Evolutionary conservation across 371 early-diverging fungal species (phyloP), one percentile per base, ranked within the genome.

Genomic region (Lichtheimia ramosa): DNA sequence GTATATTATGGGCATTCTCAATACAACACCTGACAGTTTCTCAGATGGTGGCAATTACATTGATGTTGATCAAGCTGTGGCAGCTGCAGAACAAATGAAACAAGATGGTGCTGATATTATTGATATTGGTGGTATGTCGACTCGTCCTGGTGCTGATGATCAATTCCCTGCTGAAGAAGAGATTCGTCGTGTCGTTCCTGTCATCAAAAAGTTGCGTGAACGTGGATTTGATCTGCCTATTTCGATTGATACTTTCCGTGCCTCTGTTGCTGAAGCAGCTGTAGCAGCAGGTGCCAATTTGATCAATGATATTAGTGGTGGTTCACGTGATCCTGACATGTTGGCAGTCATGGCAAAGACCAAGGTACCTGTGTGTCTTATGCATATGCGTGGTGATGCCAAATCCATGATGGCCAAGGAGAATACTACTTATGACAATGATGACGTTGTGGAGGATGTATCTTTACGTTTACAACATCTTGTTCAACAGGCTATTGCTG

Each of bases 1-100:
- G 0, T 83, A 81, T 54, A 74, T 96, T 56, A 99, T 99, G 99
- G 99, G 97, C 41, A 96, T 99, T 34, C 77, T 99, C 27, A 99
- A 98, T 65, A 89, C 92, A 15, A 98, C 99, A 0, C 98, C 97
- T 2, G 99, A 99, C 74, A 92, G 93, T 64, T 99, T 99, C 73
- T 91, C 92, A 48, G 99, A 97, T 63, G 99, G 97, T 56, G 97
- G 97, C 40, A 71, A 77, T 51, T 84, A 83, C 62, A 67, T 58
- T 40, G 76, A 83, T 14, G 55, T 86, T 1, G 91, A 89, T 15
- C 58, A 71, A 1, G 99, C 97, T 2, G 86, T 87, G 14, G 71
- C 68, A 12, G 85, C 87, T 14, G 92, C 94, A 1, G 71, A 82
- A 50, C 70, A 76, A 23, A 89, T 96, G 88, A 71, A 89, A 15